These are phyloP conservation scores for Mytilinidion resinicola DNA, from an alignment of 495 filamentous ascomycete genomes.

Conservation along the genomic window DNA sequence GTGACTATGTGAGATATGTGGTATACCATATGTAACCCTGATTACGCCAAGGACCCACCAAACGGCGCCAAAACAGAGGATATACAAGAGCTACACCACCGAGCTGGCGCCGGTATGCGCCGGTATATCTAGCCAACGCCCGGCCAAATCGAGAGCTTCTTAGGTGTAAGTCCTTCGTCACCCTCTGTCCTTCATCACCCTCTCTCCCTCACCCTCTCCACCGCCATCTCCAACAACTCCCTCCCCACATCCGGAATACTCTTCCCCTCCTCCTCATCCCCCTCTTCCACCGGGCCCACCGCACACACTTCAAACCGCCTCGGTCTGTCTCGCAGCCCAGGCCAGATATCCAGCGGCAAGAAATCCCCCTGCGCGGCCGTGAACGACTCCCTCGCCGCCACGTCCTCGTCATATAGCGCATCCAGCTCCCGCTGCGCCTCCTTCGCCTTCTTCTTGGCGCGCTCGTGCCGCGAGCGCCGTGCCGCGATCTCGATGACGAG, in stretches of 20 bases:
- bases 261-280: slow-evolving; percentile 8
- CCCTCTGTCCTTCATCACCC: not conserved
- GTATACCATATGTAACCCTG: too few species aligned
- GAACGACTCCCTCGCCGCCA: slow-evolving; percentile 69
- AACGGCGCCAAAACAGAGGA: too few species aligned
- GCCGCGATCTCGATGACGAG: slow-evolving; percentile 77
- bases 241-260: slow-evolving; percentile 13
- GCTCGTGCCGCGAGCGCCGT: slow-evolving; percentile 60
- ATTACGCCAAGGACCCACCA: too few species aligned
- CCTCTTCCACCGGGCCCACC: slow-evolving; percentile 24
- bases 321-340: slow-evolving; percentile 57
- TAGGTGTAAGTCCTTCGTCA: too few species aligned
- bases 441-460: slow-evolving; percentile 64
- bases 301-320: slow-evolving; percentile 50
- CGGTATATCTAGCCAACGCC: too few species aligned
- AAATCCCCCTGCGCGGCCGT: slow-evolving; percentile 75
- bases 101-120: too few species aligned
- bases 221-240: slow-evolving; percentile 14
- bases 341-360: slow-evolving; percentile 86
- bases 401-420: slow-evolving; percentile 61
- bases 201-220: slow-evolving; percentile 1
- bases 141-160: too few species aligned
- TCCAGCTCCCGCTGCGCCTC: slow-evolving; percentile 72
- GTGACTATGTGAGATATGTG: too few species aligned
- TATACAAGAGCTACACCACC: too few species aligned